Evolutionary conservation across 2,329 filamentous ascomycete genomes (phyloP), one percentile per base, ranked within the genome.

Genomic region (Fusarium nisikadoi): DNA sequence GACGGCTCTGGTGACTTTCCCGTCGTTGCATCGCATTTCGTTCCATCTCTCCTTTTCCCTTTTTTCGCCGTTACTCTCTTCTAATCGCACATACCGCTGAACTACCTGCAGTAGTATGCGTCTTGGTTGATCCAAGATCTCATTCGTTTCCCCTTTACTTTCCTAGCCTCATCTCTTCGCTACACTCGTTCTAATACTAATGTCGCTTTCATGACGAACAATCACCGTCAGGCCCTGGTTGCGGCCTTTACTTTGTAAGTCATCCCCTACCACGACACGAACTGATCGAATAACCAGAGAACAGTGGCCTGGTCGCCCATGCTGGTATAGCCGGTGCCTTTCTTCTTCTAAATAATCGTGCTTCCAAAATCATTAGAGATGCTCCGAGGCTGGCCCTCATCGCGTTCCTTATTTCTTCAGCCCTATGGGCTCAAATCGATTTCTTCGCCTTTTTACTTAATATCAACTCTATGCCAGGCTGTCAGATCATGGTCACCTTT

Each of bases 311-410:
- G 69, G 82, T 89, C 62, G 83, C 88, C 73, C 86, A 86, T 76
- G 85, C 86, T 59, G 85, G 87, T 35, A 83, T 84, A 54, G 82
- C 82, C 47, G 83, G 84, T 55, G 80, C 85, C 71, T 80, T 86
- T 78, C 81, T 86, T 73, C 80, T 83, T 68, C 81, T 84, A 68
- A 86, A 81, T 76, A 84, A 84, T 72, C 82, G 87, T 82, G 82
- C 84, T 77, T 83, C 83, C 66, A 80, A 84, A 43, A 79, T 88
- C 66, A 83, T 87, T 77, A 84, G 86, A 80, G 86, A 89, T 81
- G 86, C 87, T 82, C 84, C 86, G 87, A 89, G 88, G 88, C 88
- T 90, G 87, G 87, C 85, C 87, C 88, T 90, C 87, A 81, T 85
- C 76, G 79, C 82, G 72, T 89, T 89, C 78, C 83, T 89, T 75